Conservation (phyloP, 2,329 filamentous ascomycete species). For the Penicillium carneum region DNA sequence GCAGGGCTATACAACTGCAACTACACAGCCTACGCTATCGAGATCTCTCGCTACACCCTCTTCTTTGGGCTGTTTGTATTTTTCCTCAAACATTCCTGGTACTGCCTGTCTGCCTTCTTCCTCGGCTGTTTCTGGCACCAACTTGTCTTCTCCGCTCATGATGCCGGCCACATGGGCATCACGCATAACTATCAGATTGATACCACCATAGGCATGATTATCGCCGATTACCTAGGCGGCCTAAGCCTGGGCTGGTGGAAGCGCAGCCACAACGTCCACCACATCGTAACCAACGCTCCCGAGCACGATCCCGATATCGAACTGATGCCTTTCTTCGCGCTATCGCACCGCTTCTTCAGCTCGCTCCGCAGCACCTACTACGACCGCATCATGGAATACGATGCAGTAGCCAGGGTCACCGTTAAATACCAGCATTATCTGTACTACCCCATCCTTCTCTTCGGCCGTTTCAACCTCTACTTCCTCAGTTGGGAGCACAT, state of each 20-base stretch:
- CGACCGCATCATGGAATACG: conserved; percentile 77
- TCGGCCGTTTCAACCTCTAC: conserved; percentile 89
- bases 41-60: conserved; percentile 70
- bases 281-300: conserved; percentile 90
- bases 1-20: conserved; percentile 81
- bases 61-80: conserved; percentile 61
- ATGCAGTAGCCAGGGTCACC: conserved; percentile 71
- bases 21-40: conserved; percentile 75
- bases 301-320: conserved; percentile 96
- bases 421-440: conserved; percentile 76
- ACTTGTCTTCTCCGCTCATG: conserved; percentile 87
- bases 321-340: conserved; percentile 83
- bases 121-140: conserved; percentile 90
- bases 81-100: conserved; percentile 69
- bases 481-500: conserved; percentile 80
- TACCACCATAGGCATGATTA: conserved; percentile 82
- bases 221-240: conserved; percentile 86
- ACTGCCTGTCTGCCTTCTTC: conserved; percentile 71
- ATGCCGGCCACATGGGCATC: conserved; percentile 94
- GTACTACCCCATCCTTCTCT: conserved; percentile 79
- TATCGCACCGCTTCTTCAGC: conserved; percentile 81
- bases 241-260: conserved; percentile 97
- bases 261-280: conserved; percentile 90
- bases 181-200: conserved; percentile 86
- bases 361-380: conserved; percentile 80